A percentile compares a stretch with the other conserved stretches of the same genome.
Evolutionary conservation across 306 rosid species (phyloP).

Genomic region (Styphnolobium japonicum): DNA sequence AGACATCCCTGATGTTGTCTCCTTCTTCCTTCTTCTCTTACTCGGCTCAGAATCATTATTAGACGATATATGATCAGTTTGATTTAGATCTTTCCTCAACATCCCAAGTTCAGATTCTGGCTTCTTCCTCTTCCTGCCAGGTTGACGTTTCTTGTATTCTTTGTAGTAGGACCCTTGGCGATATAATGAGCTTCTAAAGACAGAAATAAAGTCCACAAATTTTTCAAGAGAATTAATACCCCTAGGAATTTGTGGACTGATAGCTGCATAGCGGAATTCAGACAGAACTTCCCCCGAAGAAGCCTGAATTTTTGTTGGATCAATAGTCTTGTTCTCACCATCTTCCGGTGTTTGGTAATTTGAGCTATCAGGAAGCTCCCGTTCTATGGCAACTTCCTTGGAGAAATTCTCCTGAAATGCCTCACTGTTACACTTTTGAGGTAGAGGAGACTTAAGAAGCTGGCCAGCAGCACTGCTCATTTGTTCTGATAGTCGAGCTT

Average conservation of each 20-base stretch:
- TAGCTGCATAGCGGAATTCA: constrained; percentile 43
- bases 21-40: constrained; percentile 31
- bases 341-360: constrained; percentile 29
- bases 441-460: constrained; percentile 19
- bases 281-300: constrained; percentile 36
- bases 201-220: constrained; percentile 36
- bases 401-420: constrained; percentile 25
- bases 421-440: constrained; percentile 18
- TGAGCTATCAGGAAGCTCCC: constrained; percentile 12
- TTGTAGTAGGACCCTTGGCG: constrained; percentile 42
- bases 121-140: constrained; percentile 52
- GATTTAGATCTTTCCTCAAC: constrained; percentile 22
- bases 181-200: constrained; percentile 52
- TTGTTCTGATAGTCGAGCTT: constrained; percentile 28
- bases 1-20: not conserved
- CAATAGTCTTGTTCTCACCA: constrained; percentile 28
- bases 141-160: constrained; percentile 33
- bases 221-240: constrained; percentile 28
- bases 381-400: constrained; percentile 14
- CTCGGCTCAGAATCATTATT: constrained; percentile 19
- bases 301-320: constrained; percentile 41
- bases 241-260: constrained; percentile 23
- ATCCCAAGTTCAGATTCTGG: constrained; percentile 36
- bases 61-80: constrained; percentile 12
- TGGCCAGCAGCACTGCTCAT: constrained; percentile 25